Percentiles rank a stretch among this genome's conserved stretches.
phyloP scores from a whole-genome alignment of 2,329 filamentous ascomycete genomes.

The Ascochyta pisi region DNA sequence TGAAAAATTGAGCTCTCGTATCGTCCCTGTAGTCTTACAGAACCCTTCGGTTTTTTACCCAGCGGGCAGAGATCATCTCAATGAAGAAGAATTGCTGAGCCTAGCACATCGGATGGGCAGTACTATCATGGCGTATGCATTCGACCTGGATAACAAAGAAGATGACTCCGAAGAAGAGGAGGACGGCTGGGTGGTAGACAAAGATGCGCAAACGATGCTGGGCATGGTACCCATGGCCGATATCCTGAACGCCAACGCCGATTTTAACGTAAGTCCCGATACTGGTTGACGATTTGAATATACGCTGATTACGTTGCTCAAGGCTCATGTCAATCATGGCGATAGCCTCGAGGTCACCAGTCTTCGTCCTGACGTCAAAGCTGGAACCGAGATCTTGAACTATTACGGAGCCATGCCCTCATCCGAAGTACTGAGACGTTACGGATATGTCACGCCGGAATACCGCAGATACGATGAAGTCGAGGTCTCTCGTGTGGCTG shows the following conservation, averaged over 20 bases:
- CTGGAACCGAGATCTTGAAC: constrained; percentile 30
- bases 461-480: constrained; percentile 30
- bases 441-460: constrained; percentile 32
- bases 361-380: constrained; percentile 20
- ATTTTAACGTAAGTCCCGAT: constrained; percentile 26
- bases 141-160: constrained; percentile 28
- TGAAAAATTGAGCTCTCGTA: constrained; percentile 23
- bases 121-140: constrained; percentile 34
- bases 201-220: constrained; percentile 28
- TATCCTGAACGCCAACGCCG: constrained; percentile 32
- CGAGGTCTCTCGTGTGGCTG: constrained; percentile 24
- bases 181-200: constrained; percentile 35
- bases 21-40: constrained; percentile 23
- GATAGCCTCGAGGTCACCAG: constrained; percentile 25
- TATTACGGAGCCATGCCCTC: constrained; percentile 34
- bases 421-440: constrained; percentile 31
- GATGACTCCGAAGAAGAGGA: constrained; percentile 30
- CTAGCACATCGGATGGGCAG: constrained; percentile 34
- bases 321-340: constrained; percentile 36
- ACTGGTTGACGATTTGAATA: too few species aligned
- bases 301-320: not conserved
- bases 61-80: not conserved
- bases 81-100: constrained; percentile 22
- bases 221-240: constrained; percentile 39
- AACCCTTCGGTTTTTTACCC: constrained; percentile 22